Base-by-base conservation (phyloP, 139 green algal species). In the Chlamydomonas asymmetrica region DNA sequence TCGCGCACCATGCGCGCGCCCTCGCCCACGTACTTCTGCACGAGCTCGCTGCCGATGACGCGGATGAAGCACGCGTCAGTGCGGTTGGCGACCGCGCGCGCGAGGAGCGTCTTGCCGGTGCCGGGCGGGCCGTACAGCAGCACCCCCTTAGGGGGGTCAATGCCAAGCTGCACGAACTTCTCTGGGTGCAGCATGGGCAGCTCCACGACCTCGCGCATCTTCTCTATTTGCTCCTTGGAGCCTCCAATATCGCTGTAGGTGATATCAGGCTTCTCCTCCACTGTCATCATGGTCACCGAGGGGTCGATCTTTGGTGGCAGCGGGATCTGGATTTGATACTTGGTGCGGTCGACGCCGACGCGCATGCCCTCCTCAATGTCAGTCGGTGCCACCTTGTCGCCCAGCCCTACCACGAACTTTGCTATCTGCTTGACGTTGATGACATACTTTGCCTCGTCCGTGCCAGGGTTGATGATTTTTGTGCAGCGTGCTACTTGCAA, bases 381-480 rank as follows among this genome's bases (percentile, higher is more conserved):
- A 29, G 97, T 99, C 9, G 97, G 96, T 1, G 97, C 92, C 10
- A 99, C 97, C 50, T 94, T 92, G 76, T 99, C 96, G 0, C 97
- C 97, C 57, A 99, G 85, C 0, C 94, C 94, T 59, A 99, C 97
- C 39, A 99, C 97, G 85, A 99, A 99, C 91, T 99, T 99, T 32
- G 97, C 97, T 68, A 99, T 99, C 84, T 99, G 97, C 87, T 99
- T 99, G n/a, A 99, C 96, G 81, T 99, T 99, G 86, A 99, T 99
- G 65, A 99, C 87, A 67, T 99, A 99, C 83, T 99, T 97, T n/a
- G 96, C 91, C 37, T 99, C 95, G 37, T 98, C 96, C 1, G 94
- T 98, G 73, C 90, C 90, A 25, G 94, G 91, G 68, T 97, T 98
- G 84, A 99, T 99, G 88, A 99, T 99, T 81, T 99, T 99, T 10